Base-by-base conservation (phyloP, 495 filamentous ascomycete species). In the Ramalina intermedia region DNA sequence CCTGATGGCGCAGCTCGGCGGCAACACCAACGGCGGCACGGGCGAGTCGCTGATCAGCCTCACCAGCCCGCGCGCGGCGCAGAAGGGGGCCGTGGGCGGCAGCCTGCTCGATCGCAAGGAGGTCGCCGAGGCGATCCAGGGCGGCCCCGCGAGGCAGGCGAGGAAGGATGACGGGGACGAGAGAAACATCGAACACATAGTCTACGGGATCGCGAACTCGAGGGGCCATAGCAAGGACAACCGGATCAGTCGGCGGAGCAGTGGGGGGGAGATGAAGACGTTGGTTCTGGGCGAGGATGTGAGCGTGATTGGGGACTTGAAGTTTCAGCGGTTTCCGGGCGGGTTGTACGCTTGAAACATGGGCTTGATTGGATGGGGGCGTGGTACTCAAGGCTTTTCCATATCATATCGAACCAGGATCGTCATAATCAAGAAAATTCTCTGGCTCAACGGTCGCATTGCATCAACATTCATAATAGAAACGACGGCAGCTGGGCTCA, bases 1-100 rank as follows among this genome's bases (percentile, higher is more conserved):
- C 7, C 23, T 55, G 37, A 46, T 58, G 13, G 44, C 12, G 11
- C 33, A 27, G 16, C 16, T 47, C n/a, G 44, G 37, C 18, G 44
- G 44, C 20, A 9, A 9, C 29, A 33, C 12, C 29, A 33, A 6
- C 29, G 23, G 23, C 7, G 29, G 29, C 7, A 33, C 29, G 29
- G 29, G 29, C 2, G 29, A 33, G 8, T 33, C 29, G 29, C 29
- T 33, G 8, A 13, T 33, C 12, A 33, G 29, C 29, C 29, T 33
- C 29, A 33, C 29, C 29, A 33, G 29, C 29, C 29, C 29, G 0
- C 29, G 29, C 3, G 29, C 29, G 1, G 29, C 29, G 29, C 29
- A 33, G 2, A 9, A 13, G 29, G 29, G 29, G 1, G 29, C 29
- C 2, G 29, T 33, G 29, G 39, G 39, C 12, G 44, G 44, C 2